Percentiles rank a stretch among this genome's conserved stretches.
Evolutionary conservation across 2,329 filamentous ascomycete genomes (phyloP).

Genomic region (Aureobasidium sp.): DNA sequence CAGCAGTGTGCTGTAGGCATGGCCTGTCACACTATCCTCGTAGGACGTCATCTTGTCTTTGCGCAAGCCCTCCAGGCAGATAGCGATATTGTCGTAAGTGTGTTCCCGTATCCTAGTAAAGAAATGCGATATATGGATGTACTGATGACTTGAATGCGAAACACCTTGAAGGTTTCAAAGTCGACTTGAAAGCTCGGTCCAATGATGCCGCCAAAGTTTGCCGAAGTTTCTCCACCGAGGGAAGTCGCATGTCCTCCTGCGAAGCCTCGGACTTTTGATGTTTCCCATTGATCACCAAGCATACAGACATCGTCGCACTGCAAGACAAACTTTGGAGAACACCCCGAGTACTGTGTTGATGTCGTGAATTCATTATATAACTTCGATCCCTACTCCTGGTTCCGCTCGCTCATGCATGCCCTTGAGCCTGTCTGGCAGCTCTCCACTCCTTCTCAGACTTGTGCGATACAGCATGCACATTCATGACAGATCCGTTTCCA

Average conservation of each 20-base stretch:
- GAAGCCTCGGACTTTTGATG: not conserved
- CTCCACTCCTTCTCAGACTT: constrained; percentile 4
- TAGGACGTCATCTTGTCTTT: constrained; percentile 3
- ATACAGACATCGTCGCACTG: not conserved
- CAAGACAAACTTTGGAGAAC: not conserved
- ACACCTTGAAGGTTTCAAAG: constrained; percentile 5
- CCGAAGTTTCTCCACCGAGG: not conserved
- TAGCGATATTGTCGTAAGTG: not conserved
- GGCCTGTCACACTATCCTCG: constrained; percentile 9
- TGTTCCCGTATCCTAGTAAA: not conserved
- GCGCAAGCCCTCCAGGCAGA: not conserved
- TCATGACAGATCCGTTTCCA: not conserved
- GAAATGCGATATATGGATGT: not conserved
- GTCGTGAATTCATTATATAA: constrained; percentile 3
- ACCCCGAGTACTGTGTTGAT: not conserved
- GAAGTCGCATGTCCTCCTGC: not conserved
- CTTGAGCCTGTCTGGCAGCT: not conserved
- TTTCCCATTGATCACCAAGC: not conserved
- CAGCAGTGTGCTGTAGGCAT: constrained; percentile 35
- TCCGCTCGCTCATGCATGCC: not conserved
- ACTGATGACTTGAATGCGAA: not conserved
- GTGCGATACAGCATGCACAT: not conserved
- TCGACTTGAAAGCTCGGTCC: not conserved
- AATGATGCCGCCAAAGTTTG: not conserved
- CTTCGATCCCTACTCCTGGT: not conserved